Conservation (phyloP, 305 asterid genomes). For the Fraxinus floribunda region DNA sequence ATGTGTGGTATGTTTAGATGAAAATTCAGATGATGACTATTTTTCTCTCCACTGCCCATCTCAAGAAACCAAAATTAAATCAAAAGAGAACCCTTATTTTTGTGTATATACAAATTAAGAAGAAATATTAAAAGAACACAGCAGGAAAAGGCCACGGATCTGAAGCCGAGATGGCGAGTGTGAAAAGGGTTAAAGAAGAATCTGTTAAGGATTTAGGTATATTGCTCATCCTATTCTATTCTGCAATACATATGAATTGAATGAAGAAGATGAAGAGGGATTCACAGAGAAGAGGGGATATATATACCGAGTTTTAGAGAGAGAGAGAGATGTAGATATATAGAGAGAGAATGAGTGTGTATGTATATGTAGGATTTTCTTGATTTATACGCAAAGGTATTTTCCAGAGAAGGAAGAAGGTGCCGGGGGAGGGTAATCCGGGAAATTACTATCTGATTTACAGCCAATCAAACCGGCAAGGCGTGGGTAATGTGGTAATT, state of each 20-base stretch:
- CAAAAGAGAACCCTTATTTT: neutral
- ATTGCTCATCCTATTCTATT: slow-evolving; percentile 45
- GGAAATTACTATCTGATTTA: neutral
- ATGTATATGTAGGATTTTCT: neutral
- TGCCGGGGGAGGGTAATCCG: neutral
- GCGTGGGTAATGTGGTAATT: neutral
- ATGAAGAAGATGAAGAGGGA: neutral
- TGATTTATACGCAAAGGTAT: neutral
- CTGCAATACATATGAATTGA: neutral
- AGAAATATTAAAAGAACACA: slow-evolving; percentile 18
- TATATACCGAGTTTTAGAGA: too few species aligned
- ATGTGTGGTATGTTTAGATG: slow-evolving; percentile 50
- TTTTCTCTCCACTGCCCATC: slow-evolving; percentile 40
- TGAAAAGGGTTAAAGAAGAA: slow-evolving; percentile 51
- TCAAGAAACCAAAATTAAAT: neutral
- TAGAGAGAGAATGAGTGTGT: neutral
- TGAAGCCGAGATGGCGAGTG: slow-evolving; percentile 69
- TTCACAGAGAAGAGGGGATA: neutral
- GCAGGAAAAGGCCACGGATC: slow-evolving; percentile 81
- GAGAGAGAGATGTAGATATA: neutral
- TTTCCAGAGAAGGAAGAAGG: neutral
- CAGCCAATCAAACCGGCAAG: neutral
- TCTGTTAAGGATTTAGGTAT: slow-evolving; percentile 65
- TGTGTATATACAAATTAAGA: neutral
- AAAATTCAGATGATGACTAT: slow-evolving; percentile 34